Conservation (phyloP, 1,284 basidiomycete genomes). For the Apiotrichum porosum region DNA sequence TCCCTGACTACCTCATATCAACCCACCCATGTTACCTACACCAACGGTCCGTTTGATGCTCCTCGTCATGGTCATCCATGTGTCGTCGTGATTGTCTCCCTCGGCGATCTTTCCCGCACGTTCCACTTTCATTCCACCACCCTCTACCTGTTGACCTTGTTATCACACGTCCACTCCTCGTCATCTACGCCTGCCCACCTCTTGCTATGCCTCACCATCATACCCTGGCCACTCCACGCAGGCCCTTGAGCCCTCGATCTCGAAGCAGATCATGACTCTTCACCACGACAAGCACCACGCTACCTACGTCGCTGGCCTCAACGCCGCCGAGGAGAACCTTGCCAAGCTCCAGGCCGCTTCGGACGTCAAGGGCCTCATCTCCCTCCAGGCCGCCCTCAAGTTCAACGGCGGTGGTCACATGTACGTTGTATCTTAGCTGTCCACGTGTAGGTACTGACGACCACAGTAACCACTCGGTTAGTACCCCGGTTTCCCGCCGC, state of each 20-base stretch:
- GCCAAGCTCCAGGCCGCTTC: conserved; percentile 54
- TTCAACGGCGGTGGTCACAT: conserved; percentile 81
- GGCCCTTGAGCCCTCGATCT: conserved; percentile 57
- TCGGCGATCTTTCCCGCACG: too few relatives aligned
- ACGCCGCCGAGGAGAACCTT: conserved; percentile 83
- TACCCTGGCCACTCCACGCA: too few relatives aligned
- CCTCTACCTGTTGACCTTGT: too few relatives aligned
- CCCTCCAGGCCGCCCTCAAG: conserved; percentile 77
- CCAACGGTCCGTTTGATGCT: background rate
- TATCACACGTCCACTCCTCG: too few relatives aligned
- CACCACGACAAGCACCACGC: conserved; percentile 97
- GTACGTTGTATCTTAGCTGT: conserved; percentile 19
- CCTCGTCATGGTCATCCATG: too few relatives aligned
- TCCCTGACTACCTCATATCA: background rate
- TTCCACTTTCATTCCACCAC: too few relatives aligned
- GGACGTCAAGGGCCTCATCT: conserved; percentile 72
- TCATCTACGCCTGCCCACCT: too few relatives aligned
- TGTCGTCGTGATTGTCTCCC: too few relatives aligned
- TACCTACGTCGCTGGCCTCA: conserved; percentile 84
- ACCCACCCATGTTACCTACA: background rate
- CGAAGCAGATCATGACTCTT: conserved; percentile 76
- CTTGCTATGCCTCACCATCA: too few relatives aligned
- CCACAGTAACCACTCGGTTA: conserved; percentile 43
- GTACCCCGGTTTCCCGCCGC: conserved; percentile 3
- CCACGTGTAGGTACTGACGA: background rate